These are phyloP conservation scores for Boletus vermiculosoides DNA, from an alignment of 768 basidiomycete genomes.

Conservation along the genomic window DNA sequence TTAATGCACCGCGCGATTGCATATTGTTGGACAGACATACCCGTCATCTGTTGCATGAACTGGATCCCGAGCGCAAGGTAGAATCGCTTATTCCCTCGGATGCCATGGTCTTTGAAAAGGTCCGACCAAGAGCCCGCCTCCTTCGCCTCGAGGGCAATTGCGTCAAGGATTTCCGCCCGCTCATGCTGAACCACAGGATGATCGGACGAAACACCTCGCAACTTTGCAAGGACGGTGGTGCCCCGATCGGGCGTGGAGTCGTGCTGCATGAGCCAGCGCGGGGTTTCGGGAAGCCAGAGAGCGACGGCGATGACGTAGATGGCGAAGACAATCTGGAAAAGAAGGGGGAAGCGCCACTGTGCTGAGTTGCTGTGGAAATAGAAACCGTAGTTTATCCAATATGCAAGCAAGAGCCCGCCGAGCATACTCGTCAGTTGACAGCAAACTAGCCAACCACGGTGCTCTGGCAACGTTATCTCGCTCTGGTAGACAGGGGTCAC, in stretches of 20 bases:
- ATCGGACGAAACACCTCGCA: not conserved
- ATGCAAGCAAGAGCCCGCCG: conserved; percentile 12
- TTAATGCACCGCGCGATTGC: too few species aligned
- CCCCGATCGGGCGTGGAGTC: not conserved
- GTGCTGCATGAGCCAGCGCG: not conserved
- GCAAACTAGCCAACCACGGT: conserved; percentile 15
- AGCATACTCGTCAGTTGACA: conserved; percentile 16
- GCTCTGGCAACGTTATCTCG: conserved; percentile 12
- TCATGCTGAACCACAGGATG: not conserved
- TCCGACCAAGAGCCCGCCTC: not conserved
- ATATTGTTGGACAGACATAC: not conserved
- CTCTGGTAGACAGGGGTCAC: conserved; percentile 15
- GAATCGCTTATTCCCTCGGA: not conserved
- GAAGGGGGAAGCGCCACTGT: conserved; percentile 9
- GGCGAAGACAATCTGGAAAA: not conserved
- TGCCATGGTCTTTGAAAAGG: not conserved
- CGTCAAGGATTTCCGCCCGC: not conserved
- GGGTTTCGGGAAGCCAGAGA: not conserved
- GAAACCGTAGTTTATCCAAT: conserved; percentile 17
- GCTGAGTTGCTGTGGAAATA: conserved; percentile 11
- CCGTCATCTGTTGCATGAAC: not conserved
- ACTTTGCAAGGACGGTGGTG: not conserved
- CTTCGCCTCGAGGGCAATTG: not conserved
- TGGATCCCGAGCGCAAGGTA: not conserved
- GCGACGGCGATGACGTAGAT: not conserved